phyloP scores from a whole-genome alignment of 129 eudicot genomes.

The Flaveria trinervia region DNA sequence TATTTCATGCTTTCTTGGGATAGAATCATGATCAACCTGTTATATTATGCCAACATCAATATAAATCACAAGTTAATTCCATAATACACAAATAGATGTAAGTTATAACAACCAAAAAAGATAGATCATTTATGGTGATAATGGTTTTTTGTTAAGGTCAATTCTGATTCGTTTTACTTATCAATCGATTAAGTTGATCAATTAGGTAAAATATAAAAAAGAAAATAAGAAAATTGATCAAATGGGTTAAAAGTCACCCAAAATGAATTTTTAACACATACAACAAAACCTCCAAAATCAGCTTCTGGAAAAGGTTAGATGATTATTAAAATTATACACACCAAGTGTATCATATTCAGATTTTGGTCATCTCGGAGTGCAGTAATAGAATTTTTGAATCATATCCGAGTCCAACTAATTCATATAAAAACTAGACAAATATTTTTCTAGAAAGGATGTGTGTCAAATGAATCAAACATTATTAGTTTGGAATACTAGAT shows the following conservation, averaged over 20 bases:
- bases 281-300: not conserved
- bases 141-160: not conserved
- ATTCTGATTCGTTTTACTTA: not conserved
- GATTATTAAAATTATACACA: not conserved
- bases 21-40: constrained; percentile 63
- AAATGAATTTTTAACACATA: not conserved
- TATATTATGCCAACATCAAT: constrained; percentile 12
- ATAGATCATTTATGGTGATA: too few relatives aligned
- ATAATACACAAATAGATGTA: not conserved
- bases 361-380: not conserved
- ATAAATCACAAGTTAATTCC: constrained; percentile 2
- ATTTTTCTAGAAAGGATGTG: too few relatives aligned
- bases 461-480: too few relatives aligned
- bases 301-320: not conserved
- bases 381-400: too few relatives aligned
- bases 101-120: not conserved
- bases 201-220: not conserved
- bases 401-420: too few relatives aligned
- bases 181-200: not conserved
- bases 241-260: not conserved
- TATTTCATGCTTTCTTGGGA: constrained; percentile 49
- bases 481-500: too few relatives aligned
- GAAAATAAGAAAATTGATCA: not conserved
- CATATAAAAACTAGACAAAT: too few relatives aligned
- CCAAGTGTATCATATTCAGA: not conserved